Percentiles rank a stretch among this genome's conserved stretches.
Conservation (phyloP, 2,329 filamentous ascomycete genomes). For the Anisogramma anomala region DNA sequence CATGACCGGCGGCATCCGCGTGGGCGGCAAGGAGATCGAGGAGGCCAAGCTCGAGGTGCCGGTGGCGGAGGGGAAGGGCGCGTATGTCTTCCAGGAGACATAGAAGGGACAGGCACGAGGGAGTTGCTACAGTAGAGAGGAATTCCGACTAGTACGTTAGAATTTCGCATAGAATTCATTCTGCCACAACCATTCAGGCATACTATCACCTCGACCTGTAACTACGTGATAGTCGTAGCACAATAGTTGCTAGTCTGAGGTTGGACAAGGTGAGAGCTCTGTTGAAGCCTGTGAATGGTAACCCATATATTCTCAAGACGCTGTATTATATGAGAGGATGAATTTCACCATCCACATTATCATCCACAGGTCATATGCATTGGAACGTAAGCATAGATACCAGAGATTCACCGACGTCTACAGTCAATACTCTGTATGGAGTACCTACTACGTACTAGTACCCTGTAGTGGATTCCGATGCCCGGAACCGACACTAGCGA, state of each 20-base stretch:
- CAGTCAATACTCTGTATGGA: no score
- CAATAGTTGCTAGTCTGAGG: slow-evolving; percentile 97
- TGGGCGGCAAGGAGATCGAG: slow-evolving; percentile 71
- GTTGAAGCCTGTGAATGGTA: slow-evolving; percentile 51
- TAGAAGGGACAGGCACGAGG: slow-evolving; percentile 26
- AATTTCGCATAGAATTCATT: slow-evolving; percentile 9
- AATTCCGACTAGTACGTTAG: no score
- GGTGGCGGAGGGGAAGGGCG: slow-evolving; percentile 66
- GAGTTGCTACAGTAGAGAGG: not conserved
- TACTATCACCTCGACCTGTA: slow-evolving; percentile 79
- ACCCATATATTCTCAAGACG: no score
- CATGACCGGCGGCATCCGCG: slow-evolving; percentile 71
- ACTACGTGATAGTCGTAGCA: no score
- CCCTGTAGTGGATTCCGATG: no score
- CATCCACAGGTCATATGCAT: no score
- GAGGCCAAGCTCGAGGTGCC: slow-evolving; percentile 75
- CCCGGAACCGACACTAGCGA: no score
- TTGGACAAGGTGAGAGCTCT: slow-evolving; percentile 84
- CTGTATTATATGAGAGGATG: no score
- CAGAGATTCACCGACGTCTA: no score
- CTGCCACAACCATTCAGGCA: not conserved
- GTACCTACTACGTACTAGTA: no score
- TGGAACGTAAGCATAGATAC: no score
- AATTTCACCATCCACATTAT: no score
- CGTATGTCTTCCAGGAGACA: slow-evolving; percentile 68